phyloP scores from a whole-genome alignment of 768 basidiomycete genomes.

The Clitopilus hobsonii region DNA sequence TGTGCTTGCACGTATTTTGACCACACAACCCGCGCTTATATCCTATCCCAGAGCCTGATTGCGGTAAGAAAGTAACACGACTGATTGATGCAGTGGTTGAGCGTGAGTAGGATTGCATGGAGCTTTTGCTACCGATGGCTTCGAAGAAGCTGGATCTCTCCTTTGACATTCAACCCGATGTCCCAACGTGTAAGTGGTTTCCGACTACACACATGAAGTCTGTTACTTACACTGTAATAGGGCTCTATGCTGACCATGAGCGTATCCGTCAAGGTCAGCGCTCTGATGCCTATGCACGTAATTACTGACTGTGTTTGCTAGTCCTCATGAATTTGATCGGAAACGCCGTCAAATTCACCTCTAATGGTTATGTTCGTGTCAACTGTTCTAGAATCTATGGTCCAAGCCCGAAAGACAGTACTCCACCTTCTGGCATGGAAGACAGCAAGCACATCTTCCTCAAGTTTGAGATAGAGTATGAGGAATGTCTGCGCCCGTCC shows the following conservation, averaged over 20 bases:
- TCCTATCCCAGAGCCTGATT: slow-evolving; percentile 45
- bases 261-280: slow-evolving; percentile 66
- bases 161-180: slow-evolving; percentile 63
- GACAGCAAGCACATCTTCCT: slow-evolving; percentile 17
- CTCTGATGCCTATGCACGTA: background rate
- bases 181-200: slow-evolving; percentile 50
- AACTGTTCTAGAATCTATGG: slow-evolving; percentile 35
- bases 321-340: slow-evolving; percentile 77
- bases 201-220: background rate
- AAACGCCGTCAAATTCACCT: slow-evolving; percentile 74
- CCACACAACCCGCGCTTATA: background rate
- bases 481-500: background rate
- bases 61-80: slow-evolving; percentile 39
- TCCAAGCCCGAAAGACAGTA: background rate
- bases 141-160: slow-evolving; percentile 71
- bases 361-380: slow-evolving; percentile 57
- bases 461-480: slow-evolving; percentile 64
- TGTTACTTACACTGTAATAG: slow-evolving; percentile 18
- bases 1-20: slow-evolving; percentile 15
- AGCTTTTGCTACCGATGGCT: slow-evolving; percentile 69
- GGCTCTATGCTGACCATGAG: slow-evolving; percentile 72
- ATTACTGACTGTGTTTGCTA: slow-evolving; percentile 14
- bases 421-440: background rate
- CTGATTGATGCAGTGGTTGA: slow-evolving; percentile 1
- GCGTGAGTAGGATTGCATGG: slow-evolving; percentile 62